Base-by-base conservation (phyloP, 805 yeast genomes). In the Kluyveromyces lactis region DNA sequence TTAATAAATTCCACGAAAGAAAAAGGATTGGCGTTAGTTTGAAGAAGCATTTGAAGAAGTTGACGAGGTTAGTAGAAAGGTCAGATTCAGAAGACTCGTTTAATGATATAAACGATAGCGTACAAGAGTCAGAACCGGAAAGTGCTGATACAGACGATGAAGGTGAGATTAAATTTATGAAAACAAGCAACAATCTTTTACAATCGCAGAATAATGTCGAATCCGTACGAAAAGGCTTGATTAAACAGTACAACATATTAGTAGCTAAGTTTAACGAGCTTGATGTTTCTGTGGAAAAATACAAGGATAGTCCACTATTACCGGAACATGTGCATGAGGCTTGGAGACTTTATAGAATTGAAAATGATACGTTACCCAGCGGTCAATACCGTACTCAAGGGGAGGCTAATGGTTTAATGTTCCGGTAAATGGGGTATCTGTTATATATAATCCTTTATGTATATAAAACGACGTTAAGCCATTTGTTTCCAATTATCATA, bases 271-370 rank as follows among this genome's bases (percentile, higher is more conserved):
- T 60, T 42, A 58, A 60, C 35, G 31, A 42, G 9, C 30, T 53
- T 18, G 62, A 58, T 43, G 58, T 55, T 3, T 56, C 59, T 39
- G 49, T 58, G 18, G 64, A 60, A 36, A 57, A 54, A 36, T 58
- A 71, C 50, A 62, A 58, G 13, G 55, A 65, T 30, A 69, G 69
- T 35, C 95, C 95, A 1, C 58, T 89, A 33, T 67, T 76, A 26
- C 95, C 97, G 0, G 87, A 84, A 44, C 94, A 89, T 54, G 70
- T 89, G 21, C 63, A 94, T 37, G 95, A 86, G 51, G 96, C 96
- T 1, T 85, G 94, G 90, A 67, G 94, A 49, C 58, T 82, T 35
- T 82, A 79, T 48, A 77, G 75, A 47, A 46, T 71, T 31, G 95
- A 87, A 51, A 75, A 72, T 38, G 78, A 81, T 24, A 72, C 78